Evolutionary conservation across 345 rosid species (phyloP).

Genomic region (Brassica cretica): DNA sequence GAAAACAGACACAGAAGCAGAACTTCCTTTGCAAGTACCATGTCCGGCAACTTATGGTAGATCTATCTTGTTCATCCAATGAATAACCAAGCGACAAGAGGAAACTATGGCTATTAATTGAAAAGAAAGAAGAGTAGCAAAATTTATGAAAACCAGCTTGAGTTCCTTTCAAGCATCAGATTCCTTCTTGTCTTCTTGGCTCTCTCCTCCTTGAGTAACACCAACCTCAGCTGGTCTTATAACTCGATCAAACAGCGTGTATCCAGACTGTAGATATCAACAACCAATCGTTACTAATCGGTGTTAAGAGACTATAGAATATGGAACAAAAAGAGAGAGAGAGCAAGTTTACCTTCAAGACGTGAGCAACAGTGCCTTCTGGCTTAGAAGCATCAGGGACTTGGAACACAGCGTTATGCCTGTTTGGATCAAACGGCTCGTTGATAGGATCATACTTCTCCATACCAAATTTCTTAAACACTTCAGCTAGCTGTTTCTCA

Average conservation of each 20-base stretch:
- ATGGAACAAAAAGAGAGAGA: neutral
- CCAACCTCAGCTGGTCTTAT: constrained; percentile 96
- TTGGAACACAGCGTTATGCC: constrained; percentile 79
- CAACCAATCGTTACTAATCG: neutral
- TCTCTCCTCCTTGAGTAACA: constrained; percentile 55
- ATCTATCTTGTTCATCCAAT: constrained; percentile 18
- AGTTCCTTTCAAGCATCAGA: constrained; percentile 37
- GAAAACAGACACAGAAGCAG: constrained; percentile 5
- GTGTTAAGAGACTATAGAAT: neutral
- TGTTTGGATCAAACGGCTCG: constrained; percentile 93
- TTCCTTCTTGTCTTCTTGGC: constrained; percentile 36
- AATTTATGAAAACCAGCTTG: constrained; percentile 24
- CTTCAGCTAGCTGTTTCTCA: constrained; percentile 86
- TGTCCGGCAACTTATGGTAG: constrained; percentile 23
- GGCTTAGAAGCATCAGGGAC: constrained; percentile 82
- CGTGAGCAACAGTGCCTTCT: constrained; percentile 76
- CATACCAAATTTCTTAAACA: constrained; percentile 72
- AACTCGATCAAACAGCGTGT: constrained; percentile 71
- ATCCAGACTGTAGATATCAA: constrained; percentile 61
- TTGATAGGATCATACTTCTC: constrained; percentile 72
- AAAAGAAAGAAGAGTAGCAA: constrained; percentile 19
- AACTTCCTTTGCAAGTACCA: neutral
- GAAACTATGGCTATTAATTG: constrained; percentile 13
- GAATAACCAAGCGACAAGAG: constrained; percentile 19
- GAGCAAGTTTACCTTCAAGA: constrained; percentile 61